Base-by-base conservation (phyloP, 768 basidiomycete species). In the Russula olivacea region DNA sequence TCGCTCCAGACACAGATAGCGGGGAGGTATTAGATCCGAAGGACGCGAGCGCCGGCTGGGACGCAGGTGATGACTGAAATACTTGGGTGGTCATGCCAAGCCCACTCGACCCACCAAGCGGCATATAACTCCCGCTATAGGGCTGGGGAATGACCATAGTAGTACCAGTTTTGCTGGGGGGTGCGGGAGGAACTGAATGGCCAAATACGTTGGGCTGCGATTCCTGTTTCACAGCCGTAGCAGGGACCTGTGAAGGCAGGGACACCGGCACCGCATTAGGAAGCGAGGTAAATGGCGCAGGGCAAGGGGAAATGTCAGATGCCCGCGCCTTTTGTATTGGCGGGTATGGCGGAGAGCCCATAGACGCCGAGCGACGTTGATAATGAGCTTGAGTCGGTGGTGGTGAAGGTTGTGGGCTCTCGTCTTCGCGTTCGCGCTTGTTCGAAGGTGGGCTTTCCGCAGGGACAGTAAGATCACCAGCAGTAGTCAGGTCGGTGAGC, bases 381-480 rank as follows among this genome's bases (percentile, higher is more conserved):
- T 25, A 32, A 36, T 48, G 47, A 23, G 10, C 15, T 41, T 32
- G 48, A 2, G 30, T 25, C 21, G 40, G 52, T 45, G 59, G 40
- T 28, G 28, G 15, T 25, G 45, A n/a, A 7, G 50, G 25, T 5
- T 53, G 34, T 47, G 19, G 32, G 10, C 48, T 41, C 19, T 63
- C 64, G 17, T 57, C 61, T 19, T 53, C 61, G 34, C 56, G 64
- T n/a, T 61, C 61, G 51, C 64, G 64, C 34, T 65, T 65, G 55
- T 61, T 52, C 23, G 64, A 63, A 40, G 61, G 34, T 11, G 64
- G 64, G 47, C 63, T 64, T 11, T 30, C 49, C n/a, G 64, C 64
- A 30, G 64, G 64, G n/a, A 65, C 30, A 4, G 48, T 19, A 14
- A 65, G 41, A 17, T 65, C 50, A n/a, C 64, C 64, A 12, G 61